Conservation (phyloP, 2,329 filamentous ascomycete species). For the Scedosporium boydii region DNA sequence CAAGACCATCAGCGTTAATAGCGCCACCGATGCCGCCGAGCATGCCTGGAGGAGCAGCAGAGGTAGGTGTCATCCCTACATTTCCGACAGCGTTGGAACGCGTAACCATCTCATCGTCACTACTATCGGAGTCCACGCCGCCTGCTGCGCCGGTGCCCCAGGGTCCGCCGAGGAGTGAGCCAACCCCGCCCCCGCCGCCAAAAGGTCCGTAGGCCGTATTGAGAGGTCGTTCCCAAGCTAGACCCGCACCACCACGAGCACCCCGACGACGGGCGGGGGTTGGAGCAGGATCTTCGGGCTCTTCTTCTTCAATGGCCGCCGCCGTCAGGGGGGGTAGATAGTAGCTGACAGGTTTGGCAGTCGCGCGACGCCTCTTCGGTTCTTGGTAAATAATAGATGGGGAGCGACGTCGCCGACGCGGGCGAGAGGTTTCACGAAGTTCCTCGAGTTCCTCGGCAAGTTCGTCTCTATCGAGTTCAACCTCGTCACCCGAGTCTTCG, state of each 20-base stretch:
- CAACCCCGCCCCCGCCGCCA: slow-evolving; percentile 68
- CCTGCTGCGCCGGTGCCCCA: slow-evolving; percentile 66
- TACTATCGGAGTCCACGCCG: slow-evolving; percentile 87
- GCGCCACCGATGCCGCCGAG: slow-evolving; percentile 28
- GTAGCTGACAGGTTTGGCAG: slow-evolving; percentile 69
- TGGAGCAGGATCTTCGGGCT: slow-evolving; percentile 56
- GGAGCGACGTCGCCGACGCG: slow-evolving; percentile 41
- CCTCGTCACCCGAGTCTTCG: slow-evolving; percentile 45
- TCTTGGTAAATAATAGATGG: slow-evolving; percentile 51
- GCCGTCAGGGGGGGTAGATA: slow-evolving; percentile 63
- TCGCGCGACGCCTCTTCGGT: slow-evolving; percentile 41
- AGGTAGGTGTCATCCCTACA: slow-evolving; percentile 51
- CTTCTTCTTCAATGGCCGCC: slow-evolving; percentile 61
- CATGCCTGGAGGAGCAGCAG: slow-evolving; percentile 35
- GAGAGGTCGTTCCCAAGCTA: slow-evolving; percentile 66
- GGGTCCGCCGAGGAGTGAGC: slow-evolving; percentile 63
- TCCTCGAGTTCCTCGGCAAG: slow-evolving; percentile 57
- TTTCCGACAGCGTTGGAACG: slow-evolving; percentile 49
- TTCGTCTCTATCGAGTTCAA: slow-evolving; percentile 52
- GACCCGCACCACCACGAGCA: slow-evolving; percentile 48
- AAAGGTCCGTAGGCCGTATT: slow-evolving; percentile 92
- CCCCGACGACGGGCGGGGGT: slow-evolving; percentile 61
- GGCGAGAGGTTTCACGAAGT: slow-evolving; percentile 43
- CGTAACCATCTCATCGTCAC: slow-evolving; percentile 78
- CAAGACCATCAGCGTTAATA: slow-evolving; percentile 27